Evolutionary conservation across 2,329 filamentous ascomycete genomes (phyloP), one percentile per base, ranked within the genome.

Genomic region (Gaeumannomyces sp.): DNA sequence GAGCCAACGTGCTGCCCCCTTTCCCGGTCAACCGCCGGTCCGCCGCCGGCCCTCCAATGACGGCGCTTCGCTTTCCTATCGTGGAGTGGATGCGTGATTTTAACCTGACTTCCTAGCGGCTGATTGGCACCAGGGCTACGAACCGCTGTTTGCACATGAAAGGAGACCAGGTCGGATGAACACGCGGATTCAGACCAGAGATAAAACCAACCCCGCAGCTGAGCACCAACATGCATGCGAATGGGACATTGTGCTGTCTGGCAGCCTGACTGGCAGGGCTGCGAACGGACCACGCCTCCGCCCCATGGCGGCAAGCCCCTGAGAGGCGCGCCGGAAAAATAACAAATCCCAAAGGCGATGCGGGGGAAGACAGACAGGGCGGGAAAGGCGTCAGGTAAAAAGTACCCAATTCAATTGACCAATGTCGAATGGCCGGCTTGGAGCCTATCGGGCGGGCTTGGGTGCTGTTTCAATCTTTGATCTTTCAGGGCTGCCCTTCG

Each of bases 331-430:
- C 22, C 56, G 56, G 27, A 19, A 58, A 58, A 58, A 58, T 4
- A 16, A 45, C 14, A 19, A 4, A 45, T 5, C 38, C 45, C 19
- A 53, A 25, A 53, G 22, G 25, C 22, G 22, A 25, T 25, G 45
- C 45, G 45, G 45, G 33, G 45, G 45, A 53, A 25, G 1, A 5
- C 8, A 25, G 45, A 7, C 6, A 25, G 22, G 45, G 10, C 22
- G 8, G 19, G 22, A 10, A n/a, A n/a, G n/a, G 19, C 45, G 45
- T 60, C 28, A 60, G 6, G 59, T 60, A 60, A 60, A 35, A 60
- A 60, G n/a, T 60, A 60, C 31, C 22, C 31, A 60, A 60, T 60
- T 60, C 59, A n/a, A 60, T 60, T 35, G 59, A 53, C 28, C 59
- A 31, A 60, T 31, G 31, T 60, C 59, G 59, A 60, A 60, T 60